Conservation (phyloP, 306 rosid species). For the Cyclanthera cordifolia region DNA sequence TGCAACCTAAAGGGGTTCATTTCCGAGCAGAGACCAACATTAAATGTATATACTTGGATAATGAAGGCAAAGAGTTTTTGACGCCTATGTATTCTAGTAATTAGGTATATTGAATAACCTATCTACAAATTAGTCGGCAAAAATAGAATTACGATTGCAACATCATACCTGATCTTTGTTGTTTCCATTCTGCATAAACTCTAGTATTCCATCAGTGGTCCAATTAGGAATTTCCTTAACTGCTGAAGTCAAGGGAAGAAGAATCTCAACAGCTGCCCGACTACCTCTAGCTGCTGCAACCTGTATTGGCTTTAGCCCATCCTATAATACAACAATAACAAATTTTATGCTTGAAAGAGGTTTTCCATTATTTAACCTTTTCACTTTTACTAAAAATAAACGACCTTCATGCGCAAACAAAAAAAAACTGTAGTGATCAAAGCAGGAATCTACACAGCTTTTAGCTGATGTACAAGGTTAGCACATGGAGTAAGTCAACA, state of each 20-base stretch:
- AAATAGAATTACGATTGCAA: not conserved
- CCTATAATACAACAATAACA: conserved; percentile 43
- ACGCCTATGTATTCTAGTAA: not conserved
- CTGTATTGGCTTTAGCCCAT: conserved; percentile 69
- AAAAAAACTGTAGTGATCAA: not conserved
- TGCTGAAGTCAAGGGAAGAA: conserved; percentile 68
- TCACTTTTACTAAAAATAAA: not conserved
- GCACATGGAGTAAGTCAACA: not conserved
- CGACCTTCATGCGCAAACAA: not conserved
- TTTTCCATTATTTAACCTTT: not conserved
- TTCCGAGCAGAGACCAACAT: not conserved
- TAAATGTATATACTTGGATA: not conserved
- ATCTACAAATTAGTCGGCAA: not conserved
- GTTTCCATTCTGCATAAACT: conserved; percentile 51
- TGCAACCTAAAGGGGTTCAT: not conserved
- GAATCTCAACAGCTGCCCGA: conserved; percentile 51
- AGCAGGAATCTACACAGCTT: not conserved
- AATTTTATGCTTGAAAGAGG: not conserved
- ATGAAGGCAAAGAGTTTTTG: not conserved
- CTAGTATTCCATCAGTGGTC: conserved; percentile 64
- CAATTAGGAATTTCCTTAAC: conserved; percentile 48
- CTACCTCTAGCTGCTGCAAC: conserved; percentile 70
- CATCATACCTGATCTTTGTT: conserved; percentile 45
- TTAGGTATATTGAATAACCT: too few species aligned
- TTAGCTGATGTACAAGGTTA: not conserved